Conservation (phyloP, 257 asterid genomes). For the Craterostigma plantagineum region DNA sequence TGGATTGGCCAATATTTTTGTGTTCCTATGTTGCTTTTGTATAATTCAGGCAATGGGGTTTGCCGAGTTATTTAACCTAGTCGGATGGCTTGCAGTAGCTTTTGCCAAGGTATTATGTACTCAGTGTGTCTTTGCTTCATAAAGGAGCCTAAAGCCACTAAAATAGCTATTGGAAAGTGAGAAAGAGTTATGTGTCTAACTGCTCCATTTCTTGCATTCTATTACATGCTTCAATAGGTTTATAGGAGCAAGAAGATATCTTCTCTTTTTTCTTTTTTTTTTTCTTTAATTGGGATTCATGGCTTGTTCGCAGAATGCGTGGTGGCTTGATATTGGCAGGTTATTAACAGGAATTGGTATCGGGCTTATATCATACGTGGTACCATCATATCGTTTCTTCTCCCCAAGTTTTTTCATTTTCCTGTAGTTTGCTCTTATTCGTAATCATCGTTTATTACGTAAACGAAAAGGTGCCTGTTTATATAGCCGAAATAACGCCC, state of each 20-base stretch:
- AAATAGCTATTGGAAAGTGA: too few species aligned
- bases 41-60: constrained; percentile 66
- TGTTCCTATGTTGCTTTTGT: neutral
- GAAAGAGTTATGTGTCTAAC: too few species aligned
- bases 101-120: constrained; percentile 44
- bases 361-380: constrained; percentile 75
- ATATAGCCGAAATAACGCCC: constrained; percentile 83
- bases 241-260: neutral
- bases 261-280: neutral
- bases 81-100: constrained; percentile 64
- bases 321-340: constrained; percentile 76
- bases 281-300: neutral
- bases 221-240: too few species aligned
- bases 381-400: constrained; percentile 8
- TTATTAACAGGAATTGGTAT: constrained; percentile 55
- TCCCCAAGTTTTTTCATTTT: too few species aligned
- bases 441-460: constrained; percentile 7
- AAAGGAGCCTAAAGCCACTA: neutral
- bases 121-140: too few species aligned
- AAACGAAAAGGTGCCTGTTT: constrained; percentile 57
- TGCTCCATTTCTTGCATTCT: too few species aligned
- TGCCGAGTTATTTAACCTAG: constrained; percentile 37
- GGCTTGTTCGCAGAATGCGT: constrained; percentile 31
- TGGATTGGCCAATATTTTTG: neutral
- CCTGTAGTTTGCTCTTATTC: neutral